A percentile compares a stretch with the other conserved stretches of the same genome.
Conservation (phyloP, 305 asterid species). For the Petunia hybrid region DNA sequence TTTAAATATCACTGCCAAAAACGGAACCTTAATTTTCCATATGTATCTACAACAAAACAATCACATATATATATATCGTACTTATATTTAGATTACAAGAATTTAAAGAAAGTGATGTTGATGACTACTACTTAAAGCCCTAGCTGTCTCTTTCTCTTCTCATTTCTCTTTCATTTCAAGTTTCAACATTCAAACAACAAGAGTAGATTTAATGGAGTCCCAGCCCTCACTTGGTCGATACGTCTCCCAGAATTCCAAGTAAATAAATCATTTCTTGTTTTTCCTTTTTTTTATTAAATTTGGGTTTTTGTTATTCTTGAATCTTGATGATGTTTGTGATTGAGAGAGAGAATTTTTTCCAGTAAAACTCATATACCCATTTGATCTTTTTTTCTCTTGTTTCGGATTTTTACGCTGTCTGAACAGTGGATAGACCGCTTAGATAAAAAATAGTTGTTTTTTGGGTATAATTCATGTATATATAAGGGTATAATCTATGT, state of each 20-base stretch:
- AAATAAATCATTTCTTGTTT: neutral
- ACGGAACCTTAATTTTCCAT: neutral
- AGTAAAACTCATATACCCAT: neutral
- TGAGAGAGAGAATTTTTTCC: neutral
- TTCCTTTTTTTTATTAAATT: neutral
- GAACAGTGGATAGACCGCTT: too few relatives aligned
- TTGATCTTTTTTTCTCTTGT: neutral
- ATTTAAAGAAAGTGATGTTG: neutral
- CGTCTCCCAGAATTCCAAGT: conserved; percentile 62
- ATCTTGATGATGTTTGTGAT: conserved; percentile 13
- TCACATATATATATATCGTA: too few relatives aligned
- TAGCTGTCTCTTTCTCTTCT: neutral
- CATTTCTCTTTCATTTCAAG: neutral
- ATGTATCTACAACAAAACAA: neutral
- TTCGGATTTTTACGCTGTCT: too few relatives aligned
- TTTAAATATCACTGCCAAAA: neutral
- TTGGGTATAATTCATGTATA: too few relatives aligned
- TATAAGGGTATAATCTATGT: too few relatives aligned
- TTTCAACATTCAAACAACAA: neutral
- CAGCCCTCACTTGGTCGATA: conserved; percentile 59
- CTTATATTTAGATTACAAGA: neutral
- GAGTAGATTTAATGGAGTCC: conserved; percentile 58
- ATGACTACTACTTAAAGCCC: neutral
- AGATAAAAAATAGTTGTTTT: too few relatives aligned
- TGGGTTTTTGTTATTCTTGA: neutral